Evolutionary conservation across 306 rosid genomes (phyloP), one percentile per base, ranked within the genome.

Genomic region (Vicia sativa): DNA sequence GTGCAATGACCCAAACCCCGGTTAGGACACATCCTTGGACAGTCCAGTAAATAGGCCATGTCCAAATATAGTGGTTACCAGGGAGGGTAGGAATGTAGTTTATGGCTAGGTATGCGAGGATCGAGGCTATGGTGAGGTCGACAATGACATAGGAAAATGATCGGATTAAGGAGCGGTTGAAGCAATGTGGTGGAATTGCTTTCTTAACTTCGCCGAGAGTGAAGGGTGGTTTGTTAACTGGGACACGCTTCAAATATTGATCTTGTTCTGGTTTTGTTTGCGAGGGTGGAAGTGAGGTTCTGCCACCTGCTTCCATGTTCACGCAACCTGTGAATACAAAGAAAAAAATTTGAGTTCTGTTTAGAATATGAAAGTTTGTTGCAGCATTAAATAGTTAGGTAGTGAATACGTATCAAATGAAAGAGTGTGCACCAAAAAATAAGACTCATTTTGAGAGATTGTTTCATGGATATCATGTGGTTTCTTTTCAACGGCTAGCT

Each of bases 1-100:
- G 96, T 1, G 97, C 97, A 4, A 91, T 44, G 73, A 88, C 96
- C 96, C 97, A 91, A 15, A 91, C 74, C 1, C 97, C 96, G 0
- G 96, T 88, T 2, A 86, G 77, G 73, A 91, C 42, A 18, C 80
- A 81, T 3, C 97, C 97, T 39, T 88, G 92, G 42, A 73, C 4
- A 18, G 25, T 71, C 85, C 86, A 77, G 16, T 84, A 88, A 7
- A 88, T 8, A 4, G 92, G 85, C 95, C 97, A 91, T 0, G 87
- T 89, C 52, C 75, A 42, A 70, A 75, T 54, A 10, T 77, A 71
- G 21, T 78, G 74, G 31, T 66, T 79, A 26, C 26, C 31, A 1
- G 89, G 84, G 38, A 86, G 92, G 72, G 26, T 34, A 10, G 50
- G 48, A 61, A 87, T 65, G 76, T 80, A 84, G 34, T 77, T 80